phyloP scores from a whole-genome alignment of 176 grass and related monocot genomes.

The maize (Zea mays) region Zm-B73-REFERENCE-NAM-5.0 NC_050096.1:29676001-29676500 shows the following conservation, averaged over 20 bases:
- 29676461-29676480: constrained; percentile 27
- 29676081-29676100: constrained; percentile 57
- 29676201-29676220: constrained; percentile 42
- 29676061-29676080: constrained; percentile 25
- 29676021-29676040: too few relatives aligned
- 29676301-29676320: constrained; percentile 41
- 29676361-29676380: constrained; percentile 38
- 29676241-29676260: constrained; percentile 22
- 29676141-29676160: constrained; percentile 30
- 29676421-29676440: constrained; percentile 41
- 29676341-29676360: constrained; percentile 17
- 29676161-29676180: constrained; percentile 32
- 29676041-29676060: too few relatives aligned
- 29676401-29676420: neutral
- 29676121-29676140: constrained; percentile 29
- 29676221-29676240: constrained; percentile 53
- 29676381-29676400: constrained; percentile 28
- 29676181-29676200: constrained; percentile 5
- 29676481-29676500: constrained; percentile 40
- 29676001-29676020: constrained; percentile 17
- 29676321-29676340: constrained; percentile 29
- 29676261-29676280: constrained; percentile 24
- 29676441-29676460: constrained; percentile 31
- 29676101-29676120: constrained; percentile 16
- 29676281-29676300: neutral